Conservation (phyloP, 768 basidiomycete species). For the Mrakia gelida region DNA sequence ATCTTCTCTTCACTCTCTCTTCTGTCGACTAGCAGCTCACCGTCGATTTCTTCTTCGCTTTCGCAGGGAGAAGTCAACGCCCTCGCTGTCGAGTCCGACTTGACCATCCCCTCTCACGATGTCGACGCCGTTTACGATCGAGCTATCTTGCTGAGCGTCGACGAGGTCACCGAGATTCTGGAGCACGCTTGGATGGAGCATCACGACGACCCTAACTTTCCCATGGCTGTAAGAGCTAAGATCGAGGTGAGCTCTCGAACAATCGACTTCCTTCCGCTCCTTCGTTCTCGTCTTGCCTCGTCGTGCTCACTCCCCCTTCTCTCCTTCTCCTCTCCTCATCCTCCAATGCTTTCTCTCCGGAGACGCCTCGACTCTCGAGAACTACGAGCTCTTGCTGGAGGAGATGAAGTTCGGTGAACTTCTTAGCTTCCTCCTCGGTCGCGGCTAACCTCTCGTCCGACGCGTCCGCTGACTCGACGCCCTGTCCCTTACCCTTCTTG, state of each 20-base stretch:
- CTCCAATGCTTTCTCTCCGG: conserved; percentile 29
- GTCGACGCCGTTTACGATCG: conserved; percentile 32
- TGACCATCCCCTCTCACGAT: conserved; percentile 26
- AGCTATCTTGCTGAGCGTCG: conserved; percentile 8
- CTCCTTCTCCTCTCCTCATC: too few relatives aligned
- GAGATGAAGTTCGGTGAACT: conserved; percentile 28
- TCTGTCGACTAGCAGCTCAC: too few relatives aligned
- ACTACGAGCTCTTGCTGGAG: conserved; percentile 28
- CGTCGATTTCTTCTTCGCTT: too few relatives aligned
- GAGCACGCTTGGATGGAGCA: conserved; percentile 23
- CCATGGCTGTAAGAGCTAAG: too few relatives aligned
- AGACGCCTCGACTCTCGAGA: conserved; percentile 29
- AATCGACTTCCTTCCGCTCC: too few relatives aligned
- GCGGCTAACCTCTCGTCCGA: neutral
- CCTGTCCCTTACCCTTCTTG: neutral
- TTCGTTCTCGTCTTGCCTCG: too few relatives aligned
- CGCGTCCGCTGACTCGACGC: neutral
- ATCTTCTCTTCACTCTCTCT: too few relatives aligned
- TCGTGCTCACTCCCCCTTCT: too few relatives aligned
- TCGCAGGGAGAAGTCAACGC: too few relatives aligned
- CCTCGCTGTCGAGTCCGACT: conserved; percentile 1
- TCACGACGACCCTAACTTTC: too few relatives aligned
- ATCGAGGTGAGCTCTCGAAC: too few relatives aligned
- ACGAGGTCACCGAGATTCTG: conserved; percentile 29
- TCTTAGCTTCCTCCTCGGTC: neutral